Evolutionary conservation across 140 eudicot genomes (phyloP).

Genomic region (Anethum foeniculum): DNA sequence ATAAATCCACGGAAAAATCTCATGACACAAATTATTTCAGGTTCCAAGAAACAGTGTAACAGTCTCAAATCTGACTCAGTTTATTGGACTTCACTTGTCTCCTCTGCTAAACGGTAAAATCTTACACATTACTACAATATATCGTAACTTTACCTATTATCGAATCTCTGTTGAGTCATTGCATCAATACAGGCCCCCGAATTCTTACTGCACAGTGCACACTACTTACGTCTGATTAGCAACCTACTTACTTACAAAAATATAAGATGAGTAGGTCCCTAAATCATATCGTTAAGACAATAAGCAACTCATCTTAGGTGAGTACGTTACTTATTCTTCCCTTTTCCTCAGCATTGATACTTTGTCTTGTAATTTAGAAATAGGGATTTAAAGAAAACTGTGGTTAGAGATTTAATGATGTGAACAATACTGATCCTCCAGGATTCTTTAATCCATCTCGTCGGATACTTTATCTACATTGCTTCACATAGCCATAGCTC

Average conservation of each 20-base stretch:
- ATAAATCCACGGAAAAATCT: not conserved
- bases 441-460: too few species aligned
- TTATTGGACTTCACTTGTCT: not conserved
- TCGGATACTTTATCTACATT: not conserved
- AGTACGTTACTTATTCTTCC: too few species aligned
- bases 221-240: too few species aligned
- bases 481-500: constrained; percentile 12
- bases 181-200: not conserved
- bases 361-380: too few species aligned
- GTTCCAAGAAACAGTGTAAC: not conserved
- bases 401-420: not conserved
- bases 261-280: too few species aligned
- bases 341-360: too few species aligned
- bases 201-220: too few species aligned
- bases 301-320: too few species aligned
- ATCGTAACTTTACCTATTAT: not conserved
- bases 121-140: not conserved
- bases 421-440: not conserved
- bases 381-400: not conserved
- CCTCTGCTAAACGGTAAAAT: not conserved
- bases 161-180: not conserved
- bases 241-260: too few species aligned
- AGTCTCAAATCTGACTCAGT: not conserved
- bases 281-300: too few species aligned
- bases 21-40: not conserved